Base-by-base conservation (phyloP, 495 filamentous ascomycete genomes). In the Aspergillus cavernicola region DNA sequence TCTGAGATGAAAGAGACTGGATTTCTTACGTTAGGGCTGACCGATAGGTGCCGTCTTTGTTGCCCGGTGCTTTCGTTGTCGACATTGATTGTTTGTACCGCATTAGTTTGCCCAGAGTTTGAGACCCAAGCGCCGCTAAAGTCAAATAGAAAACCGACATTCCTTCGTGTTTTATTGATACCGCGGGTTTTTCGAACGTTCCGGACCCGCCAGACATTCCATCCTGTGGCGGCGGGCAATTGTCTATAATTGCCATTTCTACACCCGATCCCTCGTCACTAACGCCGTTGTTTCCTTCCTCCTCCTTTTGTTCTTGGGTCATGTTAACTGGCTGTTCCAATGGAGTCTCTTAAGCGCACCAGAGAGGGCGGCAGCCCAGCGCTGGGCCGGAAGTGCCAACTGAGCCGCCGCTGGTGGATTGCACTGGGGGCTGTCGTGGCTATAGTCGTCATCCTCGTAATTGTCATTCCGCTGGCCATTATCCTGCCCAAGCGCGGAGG, bases 341-440 rank as follows among this genome's bases (percentile, higher is more conserved):
- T 54, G 52, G 52, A 54, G 42, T 39, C 52, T 12, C 43, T 54
- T 15, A 39, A 54, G 4, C 52, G 47, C 15, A 20, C 22, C 22
- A 8, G 13, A 15, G 29, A 38, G 23, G 19, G 13, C 24, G 23
- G 28, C 22, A 26, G 23, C 39, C 20, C 50, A 10, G 40, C 45
- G 36, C 6, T 38, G 40, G 39, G 23, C 38, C 44, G 44, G 15
- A 50, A 44, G 13, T 32, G 48, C 50, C 22, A 45, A 18, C 44
- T 42, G 12, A 50, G 45, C 12, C 50, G 56, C 11, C 56, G 50
- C 16, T 58, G 56, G 56, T 58, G 56, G 37, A 22, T 58, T 15
- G 39, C 50, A 3, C 42, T 58, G 5, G 28, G 32, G 13, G 35
- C 48, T 22, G 49, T 42, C 6, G 28, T 50, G 9, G 50, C 26